phyloP scores from a whole-genome alignment of 1,284 basidiomycete genomes.

The Ceratobasidium sp. region DNA sequence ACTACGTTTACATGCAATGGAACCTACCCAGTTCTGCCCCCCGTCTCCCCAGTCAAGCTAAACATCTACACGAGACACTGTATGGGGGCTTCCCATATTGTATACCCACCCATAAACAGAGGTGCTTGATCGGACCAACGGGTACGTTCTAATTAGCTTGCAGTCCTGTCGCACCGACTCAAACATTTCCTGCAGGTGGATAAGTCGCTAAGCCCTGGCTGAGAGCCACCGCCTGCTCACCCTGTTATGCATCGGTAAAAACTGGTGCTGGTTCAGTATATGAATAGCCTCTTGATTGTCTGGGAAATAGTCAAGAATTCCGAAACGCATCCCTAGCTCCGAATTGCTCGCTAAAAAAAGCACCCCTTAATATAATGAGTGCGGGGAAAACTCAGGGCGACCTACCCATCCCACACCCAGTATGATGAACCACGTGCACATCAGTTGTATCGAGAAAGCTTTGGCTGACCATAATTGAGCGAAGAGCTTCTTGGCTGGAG shows the following conservation, averaged over 20 bases:
- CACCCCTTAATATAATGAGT: background rate
- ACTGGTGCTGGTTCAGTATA: background rate
- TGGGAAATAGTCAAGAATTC: background rate
- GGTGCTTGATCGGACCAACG: background rate
- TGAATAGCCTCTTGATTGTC: background rate
- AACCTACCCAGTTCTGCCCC: too few relatives aligned
- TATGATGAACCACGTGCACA: background rate
- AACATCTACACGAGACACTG: background rate
- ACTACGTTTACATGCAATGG: too few relatives aligned
- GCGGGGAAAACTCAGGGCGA: background rate
- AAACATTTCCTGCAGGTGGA: background rate
- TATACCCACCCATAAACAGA: background rate
- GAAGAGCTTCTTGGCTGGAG: background rate
- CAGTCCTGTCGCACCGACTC: background rate
- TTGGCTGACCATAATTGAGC: conserved; percentile 6
- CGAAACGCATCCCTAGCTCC: background rate
- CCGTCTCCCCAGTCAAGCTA: too few relatives aligned
- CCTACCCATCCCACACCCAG: background rate
- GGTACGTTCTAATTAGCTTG: background rate
- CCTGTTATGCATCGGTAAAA: background rate
- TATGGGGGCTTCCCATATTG: background rate
- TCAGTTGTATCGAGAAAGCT: background rate
- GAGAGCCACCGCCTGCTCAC: background rate
- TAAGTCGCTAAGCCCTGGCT: background rate
- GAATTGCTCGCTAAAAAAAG: background rate